Evolutionary conservation across 2,329 filamentous ascomycete species (phyloP).

Genomic region (Colletotrichum sublineola): DNA sequence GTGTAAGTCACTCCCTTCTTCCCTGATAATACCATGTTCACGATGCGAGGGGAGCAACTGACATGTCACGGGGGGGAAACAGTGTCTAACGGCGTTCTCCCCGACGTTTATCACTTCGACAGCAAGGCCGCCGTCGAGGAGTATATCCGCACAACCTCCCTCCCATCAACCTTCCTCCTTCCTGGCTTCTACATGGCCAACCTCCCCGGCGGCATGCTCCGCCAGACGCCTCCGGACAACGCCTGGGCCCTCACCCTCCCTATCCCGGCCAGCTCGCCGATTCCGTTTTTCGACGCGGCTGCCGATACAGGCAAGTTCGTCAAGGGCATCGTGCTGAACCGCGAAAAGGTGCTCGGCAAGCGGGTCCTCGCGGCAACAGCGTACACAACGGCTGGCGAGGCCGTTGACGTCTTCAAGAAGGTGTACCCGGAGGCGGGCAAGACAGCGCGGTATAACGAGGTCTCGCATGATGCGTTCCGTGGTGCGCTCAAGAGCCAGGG

Average conservation of each 20-base stretch:
- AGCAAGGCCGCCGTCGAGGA: constrained; percentile 67
- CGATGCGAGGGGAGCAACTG: constrained; percentile 14
- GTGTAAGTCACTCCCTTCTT: constrained; percentile 47
- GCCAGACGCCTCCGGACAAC: constrained; percentile 47
- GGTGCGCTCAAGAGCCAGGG: constrained; percentile 48
- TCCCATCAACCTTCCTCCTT: constrained; percentile 65
- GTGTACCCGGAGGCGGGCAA: constrained; percentile 54
- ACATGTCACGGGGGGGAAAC: background rate
- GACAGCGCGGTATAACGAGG: constrained; percentile 48
- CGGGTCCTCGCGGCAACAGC: constrained; percentile 53
- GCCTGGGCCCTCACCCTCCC: constrained; percentile 52
- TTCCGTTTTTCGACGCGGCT: constrained; percentile 52
- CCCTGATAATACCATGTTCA: background rate
- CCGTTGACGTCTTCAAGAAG: constrained; percentile 48
- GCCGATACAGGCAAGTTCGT: constrained; percentile 59
- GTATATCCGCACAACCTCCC: constrained; percentile 63
- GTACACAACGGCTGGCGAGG: constrained; percentile 52
- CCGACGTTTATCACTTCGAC: constrained; percentile 66
- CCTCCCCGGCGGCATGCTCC: constrained; percentile 50
- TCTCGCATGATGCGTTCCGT: constrained; percentile 53
- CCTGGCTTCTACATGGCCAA: constrained; percentile 69
- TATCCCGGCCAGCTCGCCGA: constrained; percentile 46
- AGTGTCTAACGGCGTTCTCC: constrained; percentile 57
- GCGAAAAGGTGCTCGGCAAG: constrained; percentile 48
- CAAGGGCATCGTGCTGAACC: constrained; percentile 47